Evolutionary conservation across 2,329 filamentous ascomycete species (phyloP).

Genomic region (Dryadomyces quercus-mongolicae): DNA sequence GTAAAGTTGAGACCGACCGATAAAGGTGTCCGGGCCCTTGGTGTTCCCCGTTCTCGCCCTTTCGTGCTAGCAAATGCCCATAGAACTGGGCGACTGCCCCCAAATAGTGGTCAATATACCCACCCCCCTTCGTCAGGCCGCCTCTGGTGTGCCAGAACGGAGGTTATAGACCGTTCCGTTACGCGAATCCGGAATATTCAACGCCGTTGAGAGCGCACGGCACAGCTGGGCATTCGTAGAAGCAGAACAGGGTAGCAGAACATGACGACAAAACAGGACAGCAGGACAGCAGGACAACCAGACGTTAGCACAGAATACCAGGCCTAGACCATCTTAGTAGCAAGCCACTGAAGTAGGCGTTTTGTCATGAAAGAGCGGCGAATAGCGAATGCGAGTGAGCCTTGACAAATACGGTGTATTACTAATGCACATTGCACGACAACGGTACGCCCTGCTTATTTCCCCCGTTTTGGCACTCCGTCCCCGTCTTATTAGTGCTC

Average conservation of each 20-base stretch:
- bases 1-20: conserved; percentile 9
- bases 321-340: too few relatives aligned
- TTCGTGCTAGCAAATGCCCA: neutral
- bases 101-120: neutral
- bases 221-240: too few relatives aligned
- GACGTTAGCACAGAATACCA: too few relatives aligned
- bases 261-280: too few relatives aligned
- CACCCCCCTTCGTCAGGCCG: neutral
- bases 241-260: too few relatives aligned
- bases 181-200: too few relatives aligned
- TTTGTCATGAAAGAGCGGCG: neutral
- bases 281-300: too few relatives aligned
- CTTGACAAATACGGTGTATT: neutral
- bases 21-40: conserved; percentile 1
- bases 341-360: neutral
- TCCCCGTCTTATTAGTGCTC: neutral
- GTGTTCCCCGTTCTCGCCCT: conserved; percentile 2
- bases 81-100: neutral
- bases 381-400: neutral
- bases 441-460: too few relatives aligned
- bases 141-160: neutral
- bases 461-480: too few relatives aligned
- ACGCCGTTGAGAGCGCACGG: too few relatives aligned
- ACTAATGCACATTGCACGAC: too few relatives aligned
- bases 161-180: neutral